Conservation (phyloP, 768 basidiomycete species). For the Chalciporus sphaerocephalus region DNA sequence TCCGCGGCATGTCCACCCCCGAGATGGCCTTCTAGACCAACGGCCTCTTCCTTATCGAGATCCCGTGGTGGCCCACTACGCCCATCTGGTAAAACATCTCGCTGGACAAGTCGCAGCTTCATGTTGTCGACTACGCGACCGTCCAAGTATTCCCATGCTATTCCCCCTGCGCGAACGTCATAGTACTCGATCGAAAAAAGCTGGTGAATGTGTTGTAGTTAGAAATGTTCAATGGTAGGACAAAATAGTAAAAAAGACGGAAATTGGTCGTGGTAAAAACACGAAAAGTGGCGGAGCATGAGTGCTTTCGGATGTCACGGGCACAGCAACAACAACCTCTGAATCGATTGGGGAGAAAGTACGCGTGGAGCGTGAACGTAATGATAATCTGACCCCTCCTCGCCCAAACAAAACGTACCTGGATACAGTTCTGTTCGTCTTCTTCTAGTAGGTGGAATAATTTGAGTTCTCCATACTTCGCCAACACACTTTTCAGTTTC, state of each 20-base stretch:
- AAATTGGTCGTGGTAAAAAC: conserved; percentile 1
- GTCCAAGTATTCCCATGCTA: conserved; percentile 49
- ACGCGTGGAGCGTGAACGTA: not conserved
- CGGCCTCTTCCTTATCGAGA: conserved; percentile 27
- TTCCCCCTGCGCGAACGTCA: conserved; percentile 55
- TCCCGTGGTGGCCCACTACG: conserved; percentile 19
- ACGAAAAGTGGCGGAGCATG: conserved; percentile 6
- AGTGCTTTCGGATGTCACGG: conserved; percentile 1
- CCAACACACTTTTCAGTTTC: conserved; percentile 27
- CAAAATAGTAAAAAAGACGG: conserved; percentile 1
- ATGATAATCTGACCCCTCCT: not conserved
- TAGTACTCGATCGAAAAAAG: conserved; percentile 63
- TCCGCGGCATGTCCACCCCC: conserved; percentile 32
- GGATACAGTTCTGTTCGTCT: conserved; percentile 19
- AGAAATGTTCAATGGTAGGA: conserved; percentile 9
- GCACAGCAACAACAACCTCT: not conserved
- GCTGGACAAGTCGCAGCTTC: conserved; percentile 43
- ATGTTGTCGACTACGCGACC: conserved; percentile 48
- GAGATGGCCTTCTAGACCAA: conserved; percentile 27
- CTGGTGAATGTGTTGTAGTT: conserved; percentile 19
- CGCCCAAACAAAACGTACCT: conserved; percentile 23
- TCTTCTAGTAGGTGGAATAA: conserved; percentile 26
- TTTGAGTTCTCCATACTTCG: conserved; percentile 32
- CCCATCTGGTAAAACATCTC: conserved; percentile 26
- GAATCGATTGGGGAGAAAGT: not conserved